Conservation (phyloP, 441 rosid genomes). For the Macaranga tanarius region DNA sequence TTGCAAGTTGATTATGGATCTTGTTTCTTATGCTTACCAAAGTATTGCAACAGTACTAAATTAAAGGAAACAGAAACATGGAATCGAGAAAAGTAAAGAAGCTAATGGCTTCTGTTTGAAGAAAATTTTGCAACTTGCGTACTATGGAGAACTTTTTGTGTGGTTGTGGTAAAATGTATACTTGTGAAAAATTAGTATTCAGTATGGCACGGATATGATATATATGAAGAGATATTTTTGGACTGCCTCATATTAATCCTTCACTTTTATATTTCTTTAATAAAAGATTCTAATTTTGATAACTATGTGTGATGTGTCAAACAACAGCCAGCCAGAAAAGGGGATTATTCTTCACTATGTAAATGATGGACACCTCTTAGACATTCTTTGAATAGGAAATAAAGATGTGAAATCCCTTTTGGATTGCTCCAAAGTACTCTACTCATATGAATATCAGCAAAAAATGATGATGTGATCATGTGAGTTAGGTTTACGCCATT, state of each 20-base stretch:
- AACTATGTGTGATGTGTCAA: background rate
- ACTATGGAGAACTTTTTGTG: background rate
- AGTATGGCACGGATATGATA: background rate
- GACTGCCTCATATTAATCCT: background rate
- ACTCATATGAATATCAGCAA: background rate
- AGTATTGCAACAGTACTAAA: too few species aligned
- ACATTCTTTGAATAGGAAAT: background rate
- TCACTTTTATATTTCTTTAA: background rate
- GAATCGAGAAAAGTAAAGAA: slow-evolving; percentile 3
- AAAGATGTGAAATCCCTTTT: background rate
- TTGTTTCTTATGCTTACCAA: background rate
- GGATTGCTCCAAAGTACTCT: background rate
- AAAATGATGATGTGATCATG: background rate
- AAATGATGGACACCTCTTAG: slow-evolving; percentile 19
- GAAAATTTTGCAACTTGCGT: background rate
- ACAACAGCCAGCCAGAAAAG: slow-evolving; percentile 5
- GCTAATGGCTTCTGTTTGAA: slow-evolving; percentile 2
- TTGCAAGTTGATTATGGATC: slow-evolving; percentile 23
- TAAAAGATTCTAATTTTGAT: slow-evolving; percentile 12
- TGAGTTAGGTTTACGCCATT: background rate
- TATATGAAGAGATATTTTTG: background rate
- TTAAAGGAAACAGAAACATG: background rate
- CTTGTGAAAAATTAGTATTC: background rate
- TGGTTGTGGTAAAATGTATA: too few species aligned
- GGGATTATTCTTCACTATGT: slow-evolving; percentile 9